These are phyloP conservation scores for Carex arenaria DNA, from an alignment of 202 grass and related monocot genomes.

Conservation along the genomic window DNA sequence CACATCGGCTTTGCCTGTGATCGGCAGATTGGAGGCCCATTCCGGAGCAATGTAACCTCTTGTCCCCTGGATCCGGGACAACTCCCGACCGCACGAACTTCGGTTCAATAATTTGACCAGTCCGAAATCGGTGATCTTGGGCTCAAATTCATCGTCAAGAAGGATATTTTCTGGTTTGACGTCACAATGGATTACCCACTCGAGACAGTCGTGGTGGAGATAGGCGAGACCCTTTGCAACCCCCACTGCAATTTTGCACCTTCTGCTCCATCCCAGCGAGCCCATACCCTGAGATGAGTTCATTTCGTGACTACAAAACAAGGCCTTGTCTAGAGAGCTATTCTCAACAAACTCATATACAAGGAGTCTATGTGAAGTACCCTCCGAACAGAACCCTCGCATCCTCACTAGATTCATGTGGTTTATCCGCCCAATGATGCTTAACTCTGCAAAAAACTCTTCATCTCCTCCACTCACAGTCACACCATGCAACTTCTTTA, in stretches of 20 bases:
- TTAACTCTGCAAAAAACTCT: slow-evolving; percentile 44
- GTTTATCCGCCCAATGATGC: slow-evolving; percentile 40
- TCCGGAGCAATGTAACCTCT: slow-evolving; percentile 54
- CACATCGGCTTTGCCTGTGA: slow-evolving; percentile 51
- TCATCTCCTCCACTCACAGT: slow-evolving; percentile 33
- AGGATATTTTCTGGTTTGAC: slow-evolving; percentile 61
- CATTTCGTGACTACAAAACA: slow-evolving; percentile 6
- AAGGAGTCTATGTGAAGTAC: slow-evolving; percentile 24
- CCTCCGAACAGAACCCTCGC: slow-evolving; percentile 41
- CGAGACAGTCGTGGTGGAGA: slow-evolving; percentile 38
- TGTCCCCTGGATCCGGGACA: slow-evolving; percentile 44
- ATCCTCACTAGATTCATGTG: slow-evolving; percentile 61
- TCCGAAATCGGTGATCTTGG: slow-evolving; percentile 44
- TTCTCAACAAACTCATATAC: slow-evolving; percentile 42
- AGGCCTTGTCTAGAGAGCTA: slow-evolving; percentile 32
- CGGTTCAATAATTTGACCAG: slow-evolving; percentile 38
- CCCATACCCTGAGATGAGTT: background rate
- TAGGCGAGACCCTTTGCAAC: slow-evolving; percentile 43
- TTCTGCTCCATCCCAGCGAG: slow-evolving; percentile 27
- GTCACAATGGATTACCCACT: slow-evolving; percentile 56
- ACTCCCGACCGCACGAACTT: background rate
- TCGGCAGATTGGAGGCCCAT: slow-evolving; percentile 37
- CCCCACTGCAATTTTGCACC: slow-evolving; percentile 39
- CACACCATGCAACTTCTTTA: slow-evolving; percentile 40
- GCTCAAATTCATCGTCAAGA: slow-evolving; percentile 38